Percentiles rank a stretch among this genome's conserved stretches.
Evolutionary conservation across 2,329 filamentous ascomycete genomes (phyloP).

Genomic region (Periconia digitata): DNA sequence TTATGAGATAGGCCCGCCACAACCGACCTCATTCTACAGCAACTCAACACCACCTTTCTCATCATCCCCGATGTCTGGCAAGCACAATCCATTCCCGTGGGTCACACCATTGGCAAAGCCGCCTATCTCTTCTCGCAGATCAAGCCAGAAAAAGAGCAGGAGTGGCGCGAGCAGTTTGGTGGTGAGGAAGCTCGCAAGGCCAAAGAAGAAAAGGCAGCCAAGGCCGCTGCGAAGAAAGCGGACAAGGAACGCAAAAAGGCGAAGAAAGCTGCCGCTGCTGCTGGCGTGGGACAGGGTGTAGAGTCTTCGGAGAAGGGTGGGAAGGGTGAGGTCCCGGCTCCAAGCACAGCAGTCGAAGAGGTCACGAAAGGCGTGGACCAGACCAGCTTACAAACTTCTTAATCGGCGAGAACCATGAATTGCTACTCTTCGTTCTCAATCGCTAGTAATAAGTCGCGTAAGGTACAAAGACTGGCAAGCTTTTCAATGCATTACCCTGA

Average conservation of each 20-base stretch:
- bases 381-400: constrained; percentile 47
- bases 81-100: constrained; percentile 52
- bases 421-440: too few species aligned
- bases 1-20: constrained; percentile 31
- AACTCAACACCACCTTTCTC: constrained; percentile 63
- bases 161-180: constrained; percentile 78
- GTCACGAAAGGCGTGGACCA: constrained; percentile 49
- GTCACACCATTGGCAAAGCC: constrained; percentile 80
- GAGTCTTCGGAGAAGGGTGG: constrained; percentile 77
- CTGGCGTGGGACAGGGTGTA: constrained; percentile 70
- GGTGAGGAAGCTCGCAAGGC: constrained; percentile 67
- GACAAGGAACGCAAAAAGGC: constrained; percentile 65
- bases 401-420: too few species aligned
- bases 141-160: constrained; percentile 75
- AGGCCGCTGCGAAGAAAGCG: constrained; percentile 59
- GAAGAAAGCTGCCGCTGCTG: constrained; percentile 57
- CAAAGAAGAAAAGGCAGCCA: constrained; percentile 69
- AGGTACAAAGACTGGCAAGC: too few species aligned
- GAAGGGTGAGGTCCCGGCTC: constrained; percentile 35
- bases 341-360: constrained; percentile 46
- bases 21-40: constrained; percentile 70
- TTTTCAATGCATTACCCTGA: too few species aligned
- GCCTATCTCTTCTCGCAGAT: constrained; percentile 82
- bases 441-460: too few species aligned
- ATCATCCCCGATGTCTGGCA: constrained; percentile 59